phyloP scores from a whole-genome alignment of 257 asterid genomes.

The Coffea eugenioides region DNA sequence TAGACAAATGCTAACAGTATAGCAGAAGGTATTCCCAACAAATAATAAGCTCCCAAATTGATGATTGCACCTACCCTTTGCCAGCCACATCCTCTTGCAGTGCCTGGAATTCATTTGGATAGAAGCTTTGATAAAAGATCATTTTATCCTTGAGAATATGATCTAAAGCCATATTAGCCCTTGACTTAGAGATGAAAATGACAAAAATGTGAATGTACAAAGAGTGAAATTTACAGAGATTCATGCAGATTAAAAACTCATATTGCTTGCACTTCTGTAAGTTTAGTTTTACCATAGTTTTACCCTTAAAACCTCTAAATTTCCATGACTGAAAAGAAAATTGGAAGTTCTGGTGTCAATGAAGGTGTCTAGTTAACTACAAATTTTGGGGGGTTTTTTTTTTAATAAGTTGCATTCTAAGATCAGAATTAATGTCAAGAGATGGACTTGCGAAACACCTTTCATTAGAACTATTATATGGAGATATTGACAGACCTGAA shows the following conservation, averaged over 20 bases:
- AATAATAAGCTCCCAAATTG: constrained; percentile 33
- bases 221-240: no score
- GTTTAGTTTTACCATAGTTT: no score
- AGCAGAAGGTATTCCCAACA: constrained; percentile 22
- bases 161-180: background rate
- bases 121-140: background rate
- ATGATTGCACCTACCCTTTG: constrained; percentile 23
- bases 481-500: constrained; percentile 17
- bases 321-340: background rate
- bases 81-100: constrained; percentile 28
- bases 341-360: background rate
- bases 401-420: no score
- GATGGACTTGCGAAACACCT: no score
- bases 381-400: no score
- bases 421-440: background rate
- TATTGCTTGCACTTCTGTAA: background rate
- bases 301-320: background rate
- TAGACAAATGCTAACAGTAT: constrained; percentile 22
- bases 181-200: background rate
- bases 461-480: background rate
- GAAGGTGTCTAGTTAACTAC: no score
- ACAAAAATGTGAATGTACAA: background rate
- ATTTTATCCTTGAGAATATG: no score
- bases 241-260: background rate
- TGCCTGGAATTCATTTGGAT: constrained; percentile 9